A percentile compares a stretch with the other conserved stretches of the same genome.
phyloP scores from a whole-genome alignment of 331 rosid genomes.

The Malus hybrid region DNA sequence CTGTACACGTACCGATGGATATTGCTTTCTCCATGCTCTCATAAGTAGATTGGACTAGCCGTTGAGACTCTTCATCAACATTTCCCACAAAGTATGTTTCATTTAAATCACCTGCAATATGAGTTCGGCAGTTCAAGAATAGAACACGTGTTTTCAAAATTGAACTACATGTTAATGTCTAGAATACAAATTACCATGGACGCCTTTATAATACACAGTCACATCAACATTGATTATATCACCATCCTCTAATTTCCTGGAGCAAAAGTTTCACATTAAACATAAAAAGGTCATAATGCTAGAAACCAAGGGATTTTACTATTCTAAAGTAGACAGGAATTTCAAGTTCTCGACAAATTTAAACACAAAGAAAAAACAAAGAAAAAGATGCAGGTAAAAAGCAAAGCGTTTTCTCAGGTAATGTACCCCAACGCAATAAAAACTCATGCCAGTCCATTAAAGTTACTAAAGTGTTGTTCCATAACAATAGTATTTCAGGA shows the following conservation, averaged over 20 bases:
- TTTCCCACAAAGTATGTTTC: conserved; percentile 96
- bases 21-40: conserved; percentile 96
- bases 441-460: background rate
- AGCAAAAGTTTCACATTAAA: conserved; percentile 9
- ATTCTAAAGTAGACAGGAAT: background rate
- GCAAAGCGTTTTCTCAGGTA: background rate
- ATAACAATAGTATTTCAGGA: background rate
- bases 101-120: conserved; percentile 74
- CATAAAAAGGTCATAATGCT: background rate
- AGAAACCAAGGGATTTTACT: background rate
- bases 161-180: background rate
- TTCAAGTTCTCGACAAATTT: no score
- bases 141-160: background rate
- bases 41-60: conserved; percentile 74
- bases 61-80: conserved; percentile 75
- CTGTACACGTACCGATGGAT: conserved; percentile 53
- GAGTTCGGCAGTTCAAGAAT: conserved; percentile 9
- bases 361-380: background rate
- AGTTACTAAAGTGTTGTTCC: background rate
- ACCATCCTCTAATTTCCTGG: conserved; percentile 92
- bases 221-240: conserved; percentile 88
- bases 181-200: conserved; percentile 53
- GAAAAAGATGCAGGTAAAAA: background rate
- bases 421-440: background rate
- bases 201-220: conserved; percentile 79